Evolutionary conservation across 2,329 filamentous ascomycete genomes (phyloP).

Genomic region (Venturia asperata): DNA sequence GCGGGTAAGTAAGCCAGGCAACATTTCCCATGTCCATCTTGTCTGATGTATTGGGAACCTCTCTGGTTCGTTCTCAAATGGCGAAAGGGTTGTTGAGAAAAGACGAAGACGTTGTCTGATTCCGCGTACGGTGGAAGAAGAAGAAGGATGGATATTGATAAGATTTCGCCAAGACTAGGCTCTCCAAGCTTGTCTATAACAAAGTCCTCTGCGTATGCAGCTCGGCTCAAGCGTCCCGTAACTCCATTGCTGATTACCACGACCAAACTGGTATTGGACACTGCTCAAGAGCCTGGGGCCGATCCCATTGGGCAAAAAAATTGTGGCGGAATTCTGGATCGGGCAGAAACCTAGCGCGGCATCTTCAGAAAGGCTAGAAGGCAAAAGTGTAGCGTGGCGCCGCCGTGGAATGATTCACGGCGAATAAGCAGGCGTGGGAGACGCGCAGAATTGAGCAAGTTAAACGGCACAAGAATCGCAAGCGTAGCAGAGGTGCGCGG

Average conservation of each 20-base stretch:
- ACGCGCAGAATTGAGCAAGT: slow-evolving; percentile 17
- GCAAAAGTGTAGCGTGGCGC: background rate
- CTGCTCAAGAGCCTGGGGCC: background rate
- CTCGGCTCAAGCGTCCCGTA: background rate
- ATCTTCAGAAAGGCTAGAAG: background rate
- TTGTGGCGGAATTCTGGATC: background rate
- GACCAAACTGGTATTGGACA: background rate
- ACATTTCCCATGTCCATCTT: slow-evolving; percentile 15
- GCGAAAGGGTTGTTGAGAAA: background rate
- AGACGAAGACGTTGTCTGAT: background rate
- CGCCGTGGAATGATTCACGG: background rate
- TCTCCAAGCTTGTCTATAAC: background rate
- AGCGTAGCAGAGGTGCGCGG: background rate
- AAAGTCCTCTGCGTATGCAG: background rate
- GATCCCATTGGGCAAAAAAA: background rate
- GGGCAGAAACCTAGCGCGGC: background rate
- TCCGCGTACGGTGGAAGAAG: background rate
- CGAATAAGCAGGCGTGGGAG: background rate
- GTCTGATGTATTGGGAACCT: background rate
- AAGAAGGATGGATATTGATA: background rate
- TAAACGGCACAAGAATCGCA: background rate
- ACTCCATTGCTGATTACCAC: background rate
- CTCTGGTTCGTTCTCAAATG: background rate
- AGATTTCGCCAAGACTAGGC: background rate
- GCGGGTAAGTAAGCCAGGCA: slow-evolving; percentile 24